These are phyloP conservation scores for Colletotrichum salicis DNA, from an alignment of 2,329 filamentous ascomycete species.

Conservation along the genomic window DNA sequence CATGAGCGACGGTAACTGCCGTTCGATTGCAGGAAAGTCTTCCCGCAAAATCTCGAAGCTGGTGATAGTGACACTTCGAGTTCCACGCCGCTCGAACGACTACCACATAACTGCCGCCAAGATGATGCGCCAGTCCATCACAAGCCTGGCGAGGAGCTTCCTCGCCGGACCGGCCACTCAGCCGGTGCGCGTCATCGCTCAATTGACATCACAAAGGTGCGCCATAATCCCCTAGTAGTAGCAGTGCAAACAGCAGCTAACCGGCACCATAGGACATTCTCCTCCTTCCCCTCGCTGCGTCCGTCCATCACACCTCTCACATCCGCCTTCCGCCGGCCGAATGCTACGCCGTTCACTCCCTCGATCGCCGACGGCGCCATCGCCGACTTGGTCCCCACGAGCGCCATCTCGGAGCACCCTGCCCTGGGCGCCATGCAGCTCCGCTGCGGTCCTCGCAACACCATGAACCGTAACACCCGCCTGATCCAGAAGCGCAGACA, in stretches of 20 bases:
- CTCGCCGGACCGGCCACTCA: constrained; percentile 15
- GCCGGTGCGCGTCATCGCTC: not conserved
- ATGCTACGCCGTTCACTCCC: constrained; percentile 45
- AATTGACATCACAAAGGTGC: constrained; percentile 19
- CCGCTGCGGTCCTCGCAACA: constrained; percentile 68
- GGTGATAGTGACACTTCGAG: constrained; percentile 6
- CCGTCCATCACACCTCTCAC: constrained; percentile 53
- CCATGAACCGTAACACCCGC: constrained; percentile 64
- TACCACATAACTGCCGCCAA: constrained; percentile 8
- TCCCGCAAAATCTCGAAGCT: constrained; percentile 26
- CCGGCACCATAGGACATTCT: constrained; percentile 53
- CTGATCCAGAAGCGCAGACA: constrained; percentile 69
- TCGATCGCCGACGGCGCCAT: constrained; percentile 36
- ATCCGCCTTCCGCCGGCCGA: constrained; percentile 45
- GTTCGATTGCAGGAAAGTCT: constrained; percentile 27
- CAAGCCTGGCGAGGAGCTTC: constrained; percentile 8
- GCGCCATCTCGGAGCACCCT: constrained; percentile 63
- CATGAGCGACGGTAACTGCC: constrained; percentile 22
- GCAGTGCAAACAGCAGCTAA: not conserved
- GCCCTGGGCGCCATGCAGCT: constrained; percentile 62
- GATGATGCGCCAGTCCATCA: constrained; percentile 35
- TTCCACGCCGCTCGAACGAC: constrained; percentile 8
- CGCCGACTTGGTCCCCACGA: constrained; percentile 57
- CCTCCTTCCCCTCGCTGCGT: constrained; percentile 61
- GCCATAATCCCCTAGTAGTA: not conserved